Percentiles rank a stretch among this genome's conserved stretches.
Evolutionary conservation across 2,329 filamentous ascomycete genomes (phyloP).

Genomic region (Trichophyton simii): DNA sequence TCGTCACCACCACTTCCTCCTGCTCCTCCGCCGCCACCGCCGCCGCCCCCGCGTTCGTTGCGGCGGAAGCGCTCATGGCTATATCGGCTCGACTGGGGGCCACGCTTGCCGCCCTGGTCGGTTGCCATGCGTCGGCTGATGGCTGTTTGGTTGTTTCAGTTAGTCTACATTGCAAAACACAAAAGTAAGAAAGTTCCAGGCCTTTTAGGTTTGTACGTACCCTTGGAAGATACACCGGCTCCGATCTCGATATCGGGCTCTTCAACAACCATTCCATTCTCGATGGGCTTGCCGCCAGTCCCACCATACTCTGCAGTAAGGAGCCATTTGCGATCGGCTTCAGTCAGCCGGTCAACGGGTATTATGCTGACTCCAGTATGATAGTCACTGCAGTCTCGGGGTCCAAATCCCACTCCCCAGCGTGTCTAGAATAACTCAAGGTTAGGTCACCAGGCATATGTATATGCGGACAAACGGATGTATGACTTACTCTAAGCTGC

Average conservation of each 20-base stretch:
- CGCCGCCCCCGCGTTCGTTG: slow-evolving; percentile 15
- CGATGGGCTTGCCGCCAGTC: slow-evolving; percentile 70
- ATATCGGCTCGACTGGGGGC: slow-evolving; percentile 35
- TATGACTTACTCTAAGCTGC: slow-evolving; percentile 55
- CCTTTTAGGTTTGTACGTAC: slow-evolving; percentile 21
- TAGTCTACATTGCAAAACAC: neutral
- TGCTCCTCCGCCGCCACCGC: slow-evolving; percentile 12
- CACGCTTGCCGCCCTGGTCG: slow-evolving; percentile 38
- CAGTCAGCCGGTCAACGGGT: slow-evolving; percentile 81
- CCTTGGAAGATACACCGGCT: slow-evolving; percentile 91
- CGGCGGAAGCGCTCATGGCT: slow-evolving; percentile 20
- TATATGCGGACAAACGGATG: neutral
- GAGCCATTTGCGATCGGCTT: slow-evolving; percentile 96
- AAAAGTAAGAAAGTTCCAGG: neutral
- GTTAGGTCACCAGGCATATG: slow-evolving; percentile 10
- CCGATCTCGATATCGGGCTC: slow-evolving; percentile 98
- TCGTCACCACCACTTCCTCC: slow-evolving; percentile 14
- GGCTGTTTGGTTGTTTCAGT: slow-evolving; percentile 23
- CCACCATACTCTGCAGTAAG: slow-evolving; percentile 85
- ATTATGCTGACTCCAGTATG: slow-evolving; percentile 83
- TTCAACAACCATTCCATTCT: slow-evolving; percentile 76
- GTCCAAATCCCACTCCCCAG: slow-evolving; percentile 96
- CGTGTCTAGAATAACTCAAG: slow-evolving; percentile 53
- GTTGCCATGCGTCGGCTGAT: slow-evolving; percentile 42
- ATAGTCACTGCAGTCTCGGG: slow-evolving; percentile 94